phyloP scores from a whole-genome alignment of 83 land plant species.

The Isoetes engelmannii region DNA sequence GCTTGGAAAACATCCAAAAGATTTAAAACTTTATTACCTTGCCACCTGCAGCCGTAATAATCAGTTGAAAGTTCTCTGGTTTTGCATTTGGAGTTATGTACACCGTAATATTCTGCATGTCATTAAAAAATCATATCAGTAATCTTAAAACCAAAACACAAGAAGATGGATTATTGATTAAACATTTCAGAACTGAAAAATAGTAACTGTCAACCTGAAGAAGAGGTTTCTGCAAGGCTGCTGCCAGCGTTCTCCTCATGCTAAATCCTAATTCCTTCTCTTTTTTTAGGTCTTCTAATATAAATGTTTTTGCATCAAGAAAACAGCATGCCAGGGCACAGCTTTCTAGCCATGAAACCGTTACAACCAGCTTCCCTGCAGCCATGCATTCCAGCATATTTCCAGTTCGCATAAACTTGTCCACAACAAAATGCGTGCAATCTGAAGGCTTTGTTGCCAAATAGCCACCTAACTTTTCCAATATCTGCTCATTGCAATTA shows the following conservation, averaged over 20 bases:
- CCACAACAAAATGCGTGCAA: conserved; percentile 84
- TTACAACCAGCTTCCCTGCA: conserved; percentile 70
- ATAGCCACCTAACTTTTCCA: conserved; percentile 48
- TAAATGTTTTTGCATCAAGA: conserved; percentile 67
- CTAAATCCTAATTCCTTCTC: conserved; percentile 82
- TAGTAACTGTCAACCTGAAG: conserved; percentile 39
- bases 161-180: neutral
- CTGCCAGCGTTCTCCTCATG: conserved; percentile 56
- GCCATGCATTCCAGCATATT: conserved; percentile 92
- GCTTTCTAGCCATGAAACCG: conserved; percentile 71
- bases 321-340: conserved; percentile 66
- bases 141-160: neutral
- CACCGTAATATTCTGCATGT: neutral
- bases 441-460: conserved; percentile 42
- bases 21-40: neutral
- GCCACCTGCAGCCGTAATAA: conserved; percentile 5
- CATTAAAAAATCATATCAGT: neutral
- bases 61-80: neutral
- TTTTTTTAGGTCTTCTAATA: conserved; percentile 67
- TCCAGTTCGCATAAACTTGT: conserved; percentile 73
- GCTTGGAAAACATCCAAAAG: too few species aligned
- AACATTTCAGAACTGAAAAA: neutral
- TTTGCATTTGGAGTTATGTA: conserved; percentile 6
- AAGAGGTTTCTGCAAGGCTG: conserved; percentile 58
- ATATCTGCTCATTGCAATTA: conserved; percentile 39